Conservation (phyloP, 345 rosid species). For the Iberis pinnata region DNA sequence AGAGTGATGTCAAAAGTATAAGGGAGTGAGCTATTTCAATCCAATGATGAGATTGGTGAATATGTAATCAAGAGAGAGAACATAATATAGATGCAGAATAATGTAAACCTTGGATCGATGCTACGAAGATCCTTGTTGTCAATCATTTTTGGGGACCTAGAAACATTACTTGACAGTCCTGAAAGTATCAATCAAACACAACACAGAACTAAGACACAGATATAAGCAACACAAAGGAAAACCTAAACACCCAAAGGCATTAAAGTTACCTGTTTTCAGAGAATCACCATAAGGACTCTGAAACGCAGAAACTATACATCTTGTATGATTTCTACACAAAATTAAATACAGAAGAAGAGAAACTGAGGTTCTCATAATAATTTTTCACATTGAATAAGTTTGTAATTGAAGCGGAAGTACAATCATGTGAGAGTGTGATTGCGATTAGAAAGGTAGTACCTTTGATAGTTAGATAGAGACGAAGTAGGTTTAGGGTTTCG, state of each 20-base stretch:
- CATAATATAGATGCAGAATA: too few species aligned
- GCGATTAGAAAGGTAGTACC: conserved; percentile 25
- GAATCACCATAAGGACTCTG: conserved; percentile 38
- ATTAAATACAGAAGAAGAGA: too few species aligned
- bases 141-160: conserved; percentile 32
- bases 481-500: conserved; percentile 24
- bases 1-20: not conserved
- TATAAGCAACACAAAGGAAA: not conserved
- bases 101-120: too few species aligned
- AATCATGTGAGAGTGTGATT: not conserved
- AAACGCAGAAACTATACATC: conserved; percentile 35
- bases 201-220: conserved; percentile 4
- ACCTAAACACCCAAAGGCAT: conserved; percentile 4
- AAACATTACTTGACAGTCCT: conserved; percentile 48
- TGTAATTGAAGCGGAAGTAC: not conserved
- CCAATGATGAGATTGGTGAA: not conserved
- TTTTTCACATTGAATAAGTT: not conserved
- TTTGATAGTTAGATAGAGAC: conserved; percentile 27
- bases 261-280: conserved; percentile 28
- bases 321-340: conserved; percentile 32
- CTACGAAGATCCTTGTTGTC: conserved; percentile 35
- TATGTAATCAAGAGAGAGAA: not conserved
- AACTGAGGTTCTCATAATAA: too few species aligned
- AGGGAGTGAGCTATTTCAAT: conserved; percentile 3
- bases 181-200: conserved; percentile 27